phyloP scores from a whole-genome alignment of 805 yeast genomes.

The Starmerella khaoyaiensis region DNA sequence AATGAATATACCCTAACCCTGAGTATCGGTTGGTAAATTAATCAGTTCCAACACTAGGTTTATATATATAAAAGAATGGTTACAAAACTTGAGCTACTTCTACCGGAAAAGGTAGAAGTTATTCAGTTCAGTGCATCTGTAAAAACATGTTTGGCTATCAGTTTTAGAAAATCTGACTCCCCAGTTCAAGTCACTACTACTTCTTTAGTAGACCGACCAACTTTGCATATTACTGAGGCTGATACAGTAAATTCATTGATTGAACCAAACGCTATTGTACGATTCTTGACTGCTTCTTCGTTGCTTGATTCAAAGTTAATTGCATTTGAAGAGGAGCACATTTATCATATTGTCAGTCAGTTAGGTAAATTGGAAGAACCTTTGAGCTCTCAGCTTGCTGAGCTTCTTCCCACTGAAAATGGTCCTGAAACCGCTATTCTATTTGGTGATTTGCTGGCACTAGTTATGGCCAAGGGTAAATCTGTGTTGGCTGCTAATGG shows the following conservation, averaged over 20 bases:
- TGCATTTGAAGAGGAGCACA: slow-evolving; percentile 31
- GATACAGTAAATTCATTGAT: slow-evolving; percentile 24
- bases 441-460: slow-evolving; percentile 35
- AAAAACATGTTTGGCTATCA: slow-evolving; percentile 35
- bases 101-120: slow-evolving; percentile 19
- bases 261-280: slow-evolving; percentile 44
- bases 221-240: slow-evolving; percentile 12
- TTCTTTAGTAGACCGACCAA: slow-evolving; percentile 11
- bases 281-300: slow-evolving; percentile 27
- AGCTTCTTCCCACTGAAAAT: slow-evolving; percentile 23
- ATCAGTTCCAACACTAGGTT: too few relatives aligned
- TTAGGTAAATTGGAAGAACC: slow-evolving; percentile 19
- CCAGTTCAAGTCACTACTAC: slow-evolving; percentile 23
- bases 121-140: slow-evolving; percentile 18
- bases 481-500: slow-evolving; percentile 25
- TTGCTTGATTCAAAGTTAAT: slow-evolving; percentile 22
- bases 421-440: slow-evolving; percentile 34
- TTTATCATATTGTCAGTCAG: slow-evolving; percentile 20
- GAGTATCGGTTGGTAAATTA: too few relatives aligned
- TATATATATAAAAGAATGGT: slow-evolving; percentile 1
- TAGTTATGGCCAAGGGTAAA: slow-evolving; percentile 26
- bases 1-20: too few relatives aligned
- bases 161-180: slow-evolving; percentile 24
- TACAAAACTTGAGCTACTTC: slow-evolving; percentile 12
- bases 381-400: slow-evolving; percentile 17